phyloP scores from a whole-genome alignment of 768 basidiomycete species.

The Leccinum truebloodii region DNA sequence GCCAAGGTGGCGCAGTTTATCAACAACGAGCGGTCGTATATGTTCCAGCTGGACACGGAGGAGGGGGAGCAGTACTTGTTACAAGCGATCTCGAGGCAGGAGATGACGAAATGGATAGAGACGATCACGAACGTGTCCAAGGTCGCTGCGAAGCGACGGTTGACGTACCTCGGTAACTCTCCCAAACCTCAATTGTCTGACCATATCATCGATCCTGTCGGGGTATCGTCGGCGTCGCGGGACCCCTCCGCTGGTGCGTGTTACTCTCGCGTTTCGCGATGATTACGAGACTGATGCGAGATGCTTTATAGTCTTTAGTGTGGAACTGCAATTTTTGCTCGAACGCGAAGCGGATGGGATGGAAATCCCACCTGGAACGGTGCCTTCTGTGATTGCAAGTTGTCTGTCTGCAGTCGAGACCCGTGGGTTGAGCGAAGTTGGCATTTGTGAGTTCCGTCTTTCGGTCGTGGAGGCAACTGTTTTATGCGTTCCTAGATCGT shows the following conservation, averaged over 20 bases:
- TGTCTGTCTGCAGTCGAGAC: conserved; percentile 71
- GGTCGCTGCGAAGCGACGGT: conserved; percentile 70
- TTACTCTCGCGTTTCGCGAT: background rate
- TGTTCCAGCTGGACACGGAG: conserved; percentile 82
- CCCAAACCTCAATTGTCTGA: conserved; percentile 75
- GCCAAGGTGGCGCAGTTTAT: conserved; percentile 69
- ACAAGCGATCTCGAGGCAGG: conserved; percentile 68
- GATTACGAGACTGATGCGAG: conserved; percentile 5
- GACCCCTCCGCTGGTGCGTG: conserved; percentile 74
- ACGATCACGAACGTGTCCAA: conserved; percentile 71
- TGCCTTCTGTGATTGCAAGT: conserved; percentile 66
- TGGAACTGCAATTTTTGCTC: conserved; percentile 69
- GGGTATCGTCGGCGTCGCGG: conserved; percentile 48
- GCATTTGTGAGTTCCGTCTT: conserved; percentile 65
- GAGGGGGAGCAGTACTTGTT: conserved; percentile 84
- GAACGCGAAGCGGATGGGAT: conserved; percentile 59
- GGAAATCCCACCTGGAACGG: conserved; percentile 52
- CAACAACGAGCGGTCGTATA: conserved; percentile 81
- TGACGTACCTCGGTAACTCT: conserved; percentile 78
- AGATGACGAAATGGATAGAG: conserved; percentile 78
- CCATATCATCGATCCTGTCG: conserved; percentile 65
- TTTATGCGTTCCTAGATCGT: conserved; percentile 53
- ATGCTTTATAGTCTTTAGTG: conserved; percentile 60
- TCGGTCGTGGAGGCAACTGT: background rate
- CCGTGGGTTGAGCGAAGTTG: conserved; percentile 77